Conservation (phyloP, 2,329 filamentous ascomycete species). For the Fusarium nisikadoi region DNA sequence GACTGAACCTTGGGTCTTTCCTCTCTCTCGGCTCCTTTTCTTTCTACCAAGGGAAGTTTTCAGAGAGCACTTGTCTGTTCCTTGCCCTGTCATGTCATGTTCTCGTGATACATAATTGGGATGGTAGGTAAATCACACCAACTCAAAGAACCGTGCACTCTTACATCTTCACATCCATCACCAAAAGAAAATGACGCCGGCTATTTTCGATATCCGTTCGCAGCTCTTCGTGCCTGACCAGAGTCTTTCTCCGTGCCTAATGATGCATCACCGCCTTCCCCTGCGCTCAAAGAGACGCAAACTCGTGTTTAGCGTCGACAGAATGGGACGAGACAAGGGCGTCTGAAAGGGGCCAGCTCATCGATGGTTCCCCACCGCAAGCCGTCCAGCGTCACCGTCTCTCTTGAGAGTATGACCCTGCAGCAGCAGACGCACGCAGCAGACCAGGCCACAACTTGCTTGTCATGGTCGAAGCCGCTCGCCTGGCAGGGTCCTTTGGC, state of each 20-base stretch:
- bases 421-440: conserved; percentile 33
- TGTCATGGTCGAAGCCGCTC: conserved; percentile 13
- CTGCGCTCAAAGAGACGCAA: conserved; percentile 38
- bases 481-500: conserved; percentile 34
- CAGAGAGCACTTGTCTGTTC: neutral
- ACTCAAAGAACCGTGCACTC: conserved; percentile 12
- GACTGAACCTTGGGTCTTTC: neutral
- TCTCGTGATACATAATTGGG: conserved; percentile 20
- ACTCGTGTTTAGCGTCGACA: conserved; percentile 41
- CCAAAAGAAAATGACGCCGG: conserved; percentile 5
- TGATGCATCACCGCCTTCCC: conserved; percentile 45
- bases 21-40: neutral
- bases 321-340: conserved; percentile 46
- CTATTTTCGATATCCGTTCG: conserved; percentile 12
- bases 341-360: conserved; percentile 45
- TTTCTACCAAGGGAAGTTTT: neutral
- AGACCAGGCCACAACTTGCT: conserved; percentile 20
- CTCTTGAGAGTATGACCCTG: conserved; percentile 40
- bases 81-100: neutral
- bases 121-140: conserved; percentile 8
- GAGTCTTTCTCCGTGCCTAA: conserved; percentile 39
- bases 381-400: conserved; percentile 45
- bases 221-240: conserved; percentile 41
- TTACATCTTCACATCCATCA: conserved; percentile 19
- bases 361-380: conserved; percentile 44